phyloP scores from a whole-genome alignment of 208 protist species.

The Leishmania braziliensis region DNA sequence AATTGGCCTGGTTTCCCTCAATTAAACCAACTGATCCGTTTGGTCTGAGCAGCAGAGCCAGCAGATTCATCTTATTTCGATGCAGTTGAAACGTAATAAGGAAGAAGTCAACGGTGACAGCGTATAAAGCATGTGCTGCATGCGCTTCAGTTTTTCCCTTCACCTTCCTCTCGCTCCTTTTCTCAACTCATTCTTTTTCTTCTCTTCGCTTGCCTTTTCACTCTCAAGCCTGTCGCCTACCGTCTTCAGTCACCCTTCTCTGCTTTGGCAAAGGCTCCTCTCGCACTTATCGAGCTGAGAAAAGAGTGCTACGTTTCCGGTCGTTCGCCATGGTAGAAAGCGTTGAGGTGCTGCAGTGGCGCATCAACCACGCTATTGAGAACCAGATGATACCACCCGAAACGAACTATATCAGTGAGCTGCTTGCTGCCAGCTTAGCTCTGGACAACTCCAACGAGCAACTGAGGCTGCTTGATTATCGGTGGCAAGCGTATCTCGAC shows the following conservation, averaged over 20 bases:
- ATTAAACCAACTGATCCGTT: not conserved
- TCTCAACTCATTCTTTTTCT: not conserved
- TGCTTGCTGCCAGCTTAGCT: slow-evolving; percentile 19
- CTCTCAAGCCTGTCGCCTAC: not conserved
- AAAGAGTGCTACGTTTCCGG: not conserved
- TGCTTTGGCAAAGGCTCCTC: not conserved
- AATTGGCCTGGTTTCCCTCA: not conserved
- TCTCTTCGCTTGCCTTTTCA: not conserved
- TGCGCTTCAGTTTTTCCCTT: not conserved
- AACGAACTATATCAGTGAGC: slow-evolving; percentile 31
- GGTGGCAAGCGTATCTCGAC: slow-evolving; percentile 61
- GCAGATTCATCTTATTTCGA: not conserved
- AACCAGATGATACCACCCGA: slow-evolving; percentile 20
- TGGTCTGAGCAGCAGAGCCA: not conserved
- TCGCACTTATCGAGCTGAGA: not conserved
- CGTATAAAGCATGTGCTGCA: not conserved
- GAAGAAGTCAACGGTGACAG: not conserved
- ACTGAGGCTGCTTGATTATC: slow-evolving; percentile 52
- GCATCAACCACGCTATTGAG: slow-evolving; percentile 39
- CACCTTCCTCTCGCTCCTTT: not conserved
- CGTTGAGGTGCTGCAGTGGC: slow-evolving; percentile 20
- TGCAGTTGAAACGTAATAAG: not conserved
- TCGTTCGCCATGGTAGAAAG: slow-evolving; percentile 11
- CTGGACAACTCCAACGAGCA: slow-evolving; percentile 39
- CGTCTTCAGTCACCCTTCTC: not conserved